A percentile compares a stretch with the other conserved stretches of the same genome.
Evolutionary conservation across 148 eudicot species (phyloP).

Genomic region (Amaranthus cruentus): DNA sequence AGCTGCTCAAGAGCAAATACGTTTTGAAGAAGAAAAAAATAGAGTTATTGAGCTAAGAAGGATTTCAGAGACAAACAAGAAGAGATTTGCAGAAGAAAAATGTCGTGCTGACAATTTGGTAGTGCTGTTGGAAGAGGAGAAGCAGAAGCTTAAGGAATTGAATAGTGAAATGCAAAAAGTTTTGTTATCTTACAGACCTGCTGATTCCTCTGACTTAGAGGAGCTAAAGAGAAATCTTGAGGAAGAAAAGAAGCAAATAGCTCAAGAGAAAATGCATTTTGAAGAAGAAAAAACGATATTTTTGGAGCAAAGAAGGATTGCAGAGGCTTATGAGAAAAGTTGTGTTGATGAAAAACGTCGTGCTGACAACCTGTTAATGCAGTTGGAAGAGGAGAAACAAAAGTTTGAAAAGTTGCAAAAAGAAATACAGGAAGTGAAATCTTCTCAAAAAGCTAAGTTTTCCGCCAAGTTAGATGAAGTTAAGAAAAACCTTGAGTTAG

Average conservation of each 20-base stretch:
- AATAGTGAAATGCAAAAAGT: constrained; percentile 9
- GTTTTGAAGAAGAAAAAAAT: constrained; percentile 27
- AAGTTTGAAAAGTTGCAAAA: constrained; percentile 20
- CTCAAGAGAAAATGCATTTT: constrained; percentile 18
- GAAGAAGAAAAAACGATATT: constrained; percentile 33
- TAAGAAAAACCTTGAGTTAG: constrained; percentile 24
- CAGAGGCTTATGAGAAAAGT: constrained; percentile 21
- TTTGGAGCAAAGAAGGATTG: constrained; percentile 23
- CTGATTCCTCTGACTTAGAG: constrained; percentile 18
- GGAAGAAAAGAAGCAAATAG: constrained; percentile 25
- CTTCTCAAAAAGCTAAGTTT: constrained; percentile 7
- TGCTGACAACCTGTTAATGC: constrained; percentile 13
- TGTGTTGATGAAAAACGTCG: constrained; percentile 26
- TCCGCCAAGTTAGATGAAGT: constrained; percentile 18
- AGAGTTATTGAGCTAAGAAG: constrained; percentile 23
- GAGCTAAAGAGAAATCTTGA: constrained; percentile 25
- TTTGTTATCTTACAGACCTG: constrained; percentile 2
- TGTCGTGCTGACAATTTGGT: constrained; percentile 19
- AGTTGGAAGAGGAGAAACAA: constrained; percentile 15
- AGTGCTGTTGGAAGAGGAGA: constrained; percentile 29
- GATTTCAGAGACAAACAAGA: constrained; percentile 33
- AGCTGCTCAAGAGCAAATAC: constrained; percentile 20
- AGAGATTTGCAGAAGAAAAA: constrained; percentile 30
- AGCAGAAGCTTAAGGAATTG: constrained; percentile 19
- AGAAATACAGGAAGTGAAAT: constrained; percentile 21